Evolutionary conservation across 2,329 filamentous ascomycete genomes (phyloP), one percentile per base, ranked within the genome.

Genomic region (Sporothrix luriei): DNA sequence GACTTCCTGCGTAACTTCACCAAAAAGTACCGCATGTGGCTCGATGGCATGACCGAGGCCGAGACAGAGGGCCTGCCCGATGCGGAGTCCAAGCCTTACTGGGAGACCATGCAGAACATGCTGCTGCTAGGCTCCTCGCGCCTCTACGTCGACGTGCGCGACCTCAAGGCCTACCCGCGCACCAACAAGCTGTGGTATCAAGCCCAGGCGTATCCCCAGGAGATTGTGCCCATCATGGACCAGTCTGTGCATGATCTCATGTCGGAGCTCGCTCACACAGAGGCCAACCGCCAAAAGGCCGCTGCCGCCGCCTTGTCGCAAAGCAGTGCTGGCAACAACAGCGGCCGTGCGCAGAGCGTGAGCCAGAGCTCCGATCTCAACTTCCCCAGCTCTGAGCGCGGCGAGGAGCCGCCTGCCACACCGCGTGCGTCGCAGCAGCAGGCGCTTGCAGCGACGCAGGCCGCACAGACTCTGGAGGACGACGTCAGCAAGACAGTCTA

Each of bases 181-280:
- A 98, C 95, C 0, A 84, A 90, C 75, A 98, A 98, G 81, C 84
- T 99, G 69, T 98, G 93, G 92, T 92, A 98, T 78, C 96, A 99
- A 79, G 84, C 96, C 70, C 92, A 97, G 78, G 90, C 91, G 16
- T 99, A 97, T 77, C 95, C 95, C 0, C 93, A 95, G 76, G 95
- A 99, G 84, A 94, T 99, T 68, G 91, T 99, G 57, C 94, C 94
- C 2, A 85, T 98, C 61, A 97, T 99, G 91, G 96, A 99, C 84
- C 92, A 97, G 79, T 89, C 90, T 6, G 88, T 97, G 66, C 96
- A 97, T 77, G 94, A 99, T 80, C 85, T 93, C 68, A 97, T 98
- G 90, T 87, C 95, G 29, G 94, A 97, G 77, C 82, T 98, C 65
- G 93, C 94, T 0, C 88, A 91, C 72, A 89, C 90, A 71, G 91